Evolutionary conservation across 257 asterid genomes (phyloP), one percentile per base, ranked within the genome.

Genomic region (Solanum sitiens): DNA sequence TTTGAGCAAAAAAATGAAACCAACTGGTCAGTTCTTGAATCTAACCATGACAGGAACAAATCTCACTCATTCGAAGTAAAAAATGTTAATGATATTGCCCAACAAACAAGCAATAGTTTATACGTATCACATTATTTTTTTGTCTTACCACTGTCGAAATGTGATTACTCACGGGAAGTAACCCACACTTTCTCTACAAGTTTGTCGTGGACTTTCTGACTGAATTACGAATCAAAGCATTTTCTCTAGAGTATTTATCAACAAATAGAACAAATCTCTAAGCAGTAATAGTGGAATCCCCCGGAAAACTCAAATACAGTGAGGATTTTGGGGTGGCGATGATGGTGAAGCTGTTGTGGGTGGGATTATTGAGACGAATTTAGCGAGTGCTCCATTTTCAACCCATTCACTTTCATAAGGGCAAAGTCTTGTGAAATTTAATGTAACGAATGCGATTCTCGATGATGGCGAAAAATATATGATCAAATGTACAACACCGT

Each of bases 331-430:
- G 88, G 87, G 98, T 87, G 82, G 90, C 73, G 59, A 84, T 94
- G 88, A 92, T 94, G 87, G 95, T 87, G 86, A 96, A 91, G 89
- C 87, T 95, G 63, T 93, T 97, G 94, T 94, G 88, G 98, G 94
- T 86, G 98, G 94, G 73, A 40, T 92, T 0, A 85, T 95, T 83
- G 98, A 95, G 91, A 92, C 95, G 86, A 96, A 95, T 87, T 86
- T 96, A 7, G 99, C 97, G 77, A 95, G 98, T 68, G 98, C 99
- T 14, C 98, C 99, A 68, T 95, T 96, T 72, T 91, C 96, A 13
- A 95, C 98, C 18, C 99, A 96, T 85, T 96, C 96, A 25, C 94
- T 95, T n/a, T 94, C 98, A 20, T 98, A 94, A 67, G 98, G 98
- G 76, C 96, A 96, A 91, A 90, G 99, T 90, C 63, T 97, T 88